phyloP scores from a whole-genome alignment of 1,139 yeast genomes.

The Candida tropicalis region DNA sequence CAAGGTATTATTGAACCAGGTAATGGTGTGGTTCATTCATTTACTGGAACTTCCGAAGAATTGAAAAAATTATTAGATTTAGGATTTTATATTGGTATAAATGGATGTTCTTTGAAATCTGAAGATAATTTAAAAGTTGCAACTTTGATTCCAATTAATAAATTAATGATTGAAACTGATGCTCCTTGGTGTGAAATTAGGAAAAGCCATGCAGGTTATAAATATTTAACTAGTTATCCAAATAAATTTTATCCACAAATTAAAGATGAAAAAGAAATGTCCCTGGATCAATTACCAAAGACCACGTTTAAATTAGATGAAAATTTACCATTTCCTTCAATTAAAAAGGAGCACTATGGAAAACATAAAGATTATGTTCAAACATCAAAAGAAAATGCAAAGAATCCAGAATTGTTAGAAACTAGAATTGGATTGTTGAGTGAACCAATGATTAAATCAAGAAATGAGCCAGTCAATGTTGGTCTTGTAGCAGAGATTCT shows the following conservation, averaged over 20 bases:
- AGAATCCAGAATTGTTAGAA: constrained; percentile 12
- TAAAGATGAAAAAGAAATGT: constrained; percentile 9
- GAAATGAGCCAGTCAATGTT: constrained; percentile 90
- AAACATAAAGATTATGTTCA: constrained; percentile 32
- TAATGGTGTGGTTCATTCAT: constrained; percentile 87
- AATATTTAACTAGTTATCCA: constrained; percentile 55
- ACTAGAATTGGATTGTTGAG: constrained; percentile 36
- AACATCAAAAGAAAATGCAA: constrained; percentile 15
- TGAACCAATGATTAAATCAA: constrained; percentile 68
- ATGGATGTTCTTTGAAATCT: constrained; percentile 89
- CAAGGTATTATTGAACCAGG: constrained; percentile 37
- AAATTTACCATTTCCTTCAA: constrained; percentile 59
- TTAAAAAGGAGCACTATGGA: constrained; percentile 64
- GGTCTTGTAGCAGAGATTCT: constrained; percentile 82
- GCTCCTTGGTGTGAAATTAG: constrained; percentile 98
- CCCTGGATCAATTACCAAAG: constrained; percentile 11
- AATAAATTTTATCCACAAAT: constrained; percentile 55
- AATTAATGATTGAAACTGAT: constrained; percentile 85
- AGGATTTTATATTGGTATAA: constrained; percentile 78
- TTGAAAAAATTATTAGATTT: constrained; percentile 50
- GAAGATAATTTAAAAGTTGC: constrained; percentile 74
- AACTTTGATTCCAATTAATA: constrained; percentile 62
- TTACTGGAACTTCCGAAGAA: constrained; percentile 81
- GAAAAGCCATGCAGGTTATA: constrained; percentile 76
- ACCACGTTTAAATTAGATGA: constrained; percentile 34